Evolutionary conservation across 2,329 filamentous ascomycete genomes (phyloP), one percentile per base, ranked within the genome.

Genomic region (Basipetospora chlamydospora): DNA sequence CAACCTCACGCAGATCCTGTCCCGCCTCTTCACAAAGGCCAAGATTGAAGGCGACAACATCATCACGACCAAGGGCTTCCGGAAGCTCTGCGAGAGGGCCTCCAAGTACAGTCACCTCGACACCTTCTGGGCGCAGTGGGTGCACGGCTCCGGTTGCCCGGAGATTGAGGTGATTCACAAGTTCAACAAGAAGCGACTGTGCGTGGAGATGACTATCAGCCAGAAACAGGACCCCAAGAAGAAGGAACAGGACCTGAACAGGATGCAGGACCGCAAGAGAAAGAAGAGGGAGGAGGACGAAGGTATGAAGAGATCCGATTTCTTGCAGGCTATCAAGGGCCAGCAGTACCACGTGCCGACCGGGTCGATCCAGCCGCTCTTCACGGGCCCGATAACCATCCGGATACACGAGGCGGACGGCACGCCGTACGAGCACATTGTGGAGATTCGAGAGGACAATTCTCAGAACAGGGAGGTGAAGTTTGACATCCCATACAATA

Each of bases 151-250:
- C 12, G 92, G 92, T 1, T 96, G 87, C 48, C 90, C 92, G 0
- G 73, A 77, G 28, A 93, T 98, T 47, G 69, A 80, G 33, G 82
- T 93, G 33, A 81, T 77, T 26, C 87, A 94, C 45, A 73, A 79
- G 13, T 98, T 98, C 60, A 98, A 98, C 53, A 96, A 96, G 63
- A 98, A 98, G 62, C 82, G 92, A 47, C 67, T 96, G 4, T 87
- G 88, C 20, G 85, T 98, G 1, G 87, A 96, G 55, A 81, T 98
- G 66, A 80, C 76, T 8, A 83, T 98, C 44, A 73, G 71, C 35
- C 92, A 98, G 55, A 72, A 73, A 1, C 84, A 77, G 42, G 59
- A 32, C 2, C 31, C 36, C 3, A 20, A 34, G 11, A 18, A 37
- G 12, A n/a, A n/a, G n/a, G n/a, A n/a, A n/a, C n/a, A n/a, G n/a